Percentiles rank a stretch among this genome's conserved stretches.
Conservation (phyloP, 768 basidiomycete genomes). For the Mycena galopus region DNA sequence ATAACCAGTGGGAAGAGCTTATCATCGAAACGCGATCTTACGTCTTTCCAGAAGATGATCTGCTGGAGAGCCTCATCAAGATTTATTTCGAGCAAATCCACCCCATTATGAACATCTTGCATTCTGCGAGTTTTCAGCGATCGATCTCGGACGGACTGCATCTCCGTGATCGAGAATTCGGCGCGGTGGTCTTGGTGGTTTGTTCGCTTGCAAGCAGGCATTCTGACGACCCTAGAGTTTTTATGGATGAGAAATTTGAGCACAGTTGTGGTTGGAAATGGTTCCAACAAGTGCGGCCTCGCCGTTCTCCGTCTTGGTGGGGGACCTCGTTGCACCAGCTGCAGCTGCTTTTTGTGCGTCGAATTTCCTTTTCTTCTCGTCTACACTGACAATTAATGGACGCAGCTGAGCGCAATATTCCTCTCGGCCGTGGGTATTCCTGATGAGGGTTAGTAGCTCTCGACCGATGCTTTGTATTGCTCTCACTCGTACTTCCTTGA, state of each 20-base stretch:
- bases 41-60: constrained; percentile 58
- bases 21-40: not conserved
- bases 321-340: constrained; percentile 4
- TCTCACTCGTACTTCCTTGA: too few relatives aligned
- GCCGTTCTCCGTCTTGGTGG: not conserved
- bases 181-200: not conserved
- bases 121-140: constrained; percentile 72
- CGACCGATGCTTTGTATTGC: too few relatives aligned
- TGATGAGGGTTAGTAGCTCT: too few relatives aligned
- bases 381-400: not conserved
- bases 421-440: constrained; percentile 53
- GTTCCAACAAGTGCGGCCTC: constrained; percentile 6
- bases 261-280: constrained; percentile 18
- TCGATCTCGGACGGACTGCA: constrained; percentile 63
- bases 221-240: constrained; percentile 17
- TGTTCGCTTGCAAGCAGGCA: constrained; percentile 11
- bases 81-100: constrained; percentile 72
- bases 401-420: constrained; percentile 45
- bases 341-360: constrained; percentile 12
- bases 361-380: not conserved
- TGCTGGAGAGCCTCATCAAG: constrained; percentile 55
- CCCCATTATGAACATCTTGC: constrained; percentile 68
- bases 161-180: constrained; percentile 42
- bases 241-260: not conserved
- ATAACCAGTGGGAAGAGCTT: not conserved